Percentiles rank a stretch among this genome's conserved stretches.
These are phyloP conservation scores for Ogataea henricii DNA, from an alignment of 805 yeast genomes.

Conservation along the genomic window DNA sequence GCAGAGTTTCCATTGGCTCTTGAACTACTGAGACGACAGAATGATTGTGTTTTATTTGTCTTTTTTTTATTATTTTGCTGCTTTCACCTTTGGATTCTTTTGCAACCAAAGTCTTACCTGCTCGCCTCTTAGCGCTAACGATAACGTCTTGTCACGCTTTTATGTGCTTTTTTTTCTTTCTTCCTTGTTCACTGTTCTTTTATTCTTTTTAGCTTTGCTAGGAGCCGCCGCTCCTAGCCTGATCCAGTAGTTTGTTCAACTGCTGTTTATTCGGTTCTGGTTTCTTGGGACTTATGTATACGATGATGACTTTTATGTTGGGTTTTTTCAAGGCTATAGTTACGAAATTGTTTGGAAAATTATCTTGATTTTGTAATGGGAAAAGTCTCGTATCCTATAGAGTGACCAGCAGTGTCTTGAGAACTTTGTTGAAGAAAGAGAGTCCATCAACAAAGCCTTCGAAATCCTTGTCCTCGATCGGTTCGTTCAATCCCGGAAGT, in stretches of 20 bases:
- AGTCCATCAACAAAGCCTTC: conserved; percentile 35
- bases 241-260: too few species aligned
- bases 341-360: too few species aligned
- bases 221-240: too few species aligned
- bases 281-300: neutral
- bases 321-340: too few species aligned
- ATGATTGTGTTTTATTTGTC: too few species aligned
- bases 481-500: conserved; percentile 57
- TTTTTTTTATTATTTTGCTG: too few species aligned
- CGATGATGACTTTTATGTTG: neutral
- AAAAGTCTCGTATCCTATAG: conserved; percentile 1
- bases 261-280: neutral
- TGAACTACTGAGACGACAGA: neutral
- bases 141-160: neutral
- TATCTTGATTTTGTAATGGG: too few species aligned
- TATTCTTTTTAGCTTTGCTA: neutral
- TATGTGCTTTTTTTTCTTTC: too few species aligned
- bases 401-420: conserved; percentile 12
- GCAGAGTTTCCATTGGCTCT: conserved; percentile 27
- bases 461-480: conserved; percentile 48
- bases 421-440: conserved; percentile 18
- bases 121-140: too few species aligned
- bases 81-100: too few species aligned
- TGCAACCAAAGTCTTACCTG: too few species aligned
- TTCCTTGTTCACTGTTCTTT: neutral